These are phyloP conservation scores for Zopfia rhizophila DNA, from an alignment of 2,329 filamentous ascomycete species.

Conservation along the genomic window DNA sequence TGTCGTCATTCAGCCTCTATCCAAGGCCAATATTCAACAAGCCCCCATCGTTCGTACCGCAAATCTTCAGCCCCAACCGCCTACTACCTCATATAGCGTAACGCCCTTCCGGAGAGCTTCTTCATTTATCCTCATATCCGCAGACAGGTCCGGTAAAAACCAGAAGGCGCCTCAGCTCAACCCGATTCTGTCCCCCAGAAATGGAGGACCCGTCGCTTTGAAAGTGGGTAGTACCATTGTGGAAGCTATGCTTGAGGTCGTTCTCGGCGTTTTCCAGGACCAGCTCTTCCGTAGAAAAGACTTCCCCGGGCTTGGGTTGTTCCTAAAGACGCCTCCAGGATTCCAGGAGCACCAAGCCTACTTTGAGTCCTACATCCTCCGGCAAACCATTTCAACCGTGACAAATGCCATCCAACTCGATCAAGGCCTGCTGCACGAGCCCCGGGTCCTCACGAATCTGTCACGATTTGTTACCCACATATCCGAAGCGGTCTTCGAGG, in stretches of 20 bases:
- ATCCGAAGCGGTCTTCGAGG: constrained; percentile 91
- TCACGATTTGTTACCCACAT: constrained; percentile 83
- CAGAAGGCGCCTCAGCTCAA: constrained; percentile 72
- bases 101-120: constrained; percentile 81
- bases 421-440: constrained; percentile 78
- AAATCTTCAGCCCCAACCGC: constrained; percentile 59
- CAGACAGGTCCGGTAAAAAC: constrained; percentile 66
- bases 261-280: constrained; percentile 83
- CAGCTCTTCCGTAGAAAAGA: constrained; percentile 89
- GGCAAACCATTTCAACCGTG: constrained; percentile 77
- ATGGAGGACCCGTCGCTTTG: constrained; percentile 56
- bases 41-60: constrained; percentile 79
- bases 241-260: constrained; percentile 79
- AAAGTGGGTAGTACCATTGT: constrained; percentile 75
- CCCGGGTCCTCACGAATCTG: constrained; percentile 86
- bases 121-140: constrained; percentile 88
- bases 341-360: constrained; percentile 95
- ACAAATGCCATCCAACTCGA: constrained; percentile 76
- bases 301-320: constrained; percentile 86
- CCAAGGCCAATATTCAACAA: constrained; percentile 65
- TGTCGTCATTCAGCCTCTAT: constrained; percentile 81
- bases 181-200: constrained; percentile 69
- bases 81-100: constrained; percentile 57
- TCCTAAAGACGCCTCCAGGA: constrained; percentile 87
- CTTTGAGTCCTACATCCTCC: constrained; percentile 90